Percentiles rank a stretch among this genome's conserved stretches.
Conservation (phyloP, 352 stramenopile genomes). For the Pythium insidiosum region DNA sequence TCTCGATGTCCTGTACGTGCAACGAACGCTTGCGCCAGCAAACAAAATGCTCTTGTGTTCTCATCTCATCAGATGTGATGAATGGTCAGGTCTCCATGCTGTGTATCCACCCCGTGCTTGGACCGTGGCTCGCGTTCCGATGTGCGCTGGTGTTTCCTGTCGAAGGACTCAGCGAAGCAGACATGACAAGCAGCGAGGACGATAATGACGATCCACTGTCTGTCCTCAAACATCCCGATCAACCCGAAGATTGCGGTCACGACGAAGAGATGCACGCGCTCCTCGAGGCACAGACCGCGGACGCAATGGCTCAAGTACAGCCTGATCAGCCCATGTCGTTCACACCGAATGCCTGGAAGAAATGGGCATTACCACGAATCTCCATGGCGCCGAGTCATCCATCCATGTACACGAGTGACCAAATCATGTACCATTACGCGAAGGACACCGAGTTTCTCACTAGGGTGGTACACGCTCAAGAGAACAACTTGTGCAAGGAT, state of each 20-base stretch:
- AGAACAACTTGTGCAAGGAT: slow-evolving; percentile 26
- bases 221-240: slow-evolving; percentile 1
- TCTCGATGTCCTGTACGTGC: slow-evolving; percentile 36
- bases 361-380: slow-evolving; percentile 49
- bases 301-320: slow-evolving; percentile 33
- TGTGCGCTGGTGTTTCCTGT: slow-evolving; percentile 45
- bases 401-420: slow-evolving; percentile 52
- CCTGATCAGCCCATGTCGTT: slow-evolving; percentile 22
- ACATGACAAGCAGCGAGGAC: too few relatives aligned
- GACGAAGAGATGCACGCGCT: slow-evolving; percentile 26
- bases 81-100: too few relatives aligned
- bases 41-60: not conserved
- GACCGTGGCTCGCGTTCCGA: too few relatives aligned
- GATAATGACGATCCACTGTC: slow-evolving; percentile 3
- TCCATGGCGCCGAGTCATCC: slow-evolving; percentile 46
- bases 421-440: slow-evolving; percentile 71
- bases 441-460: slow-evolving; percentile 45
- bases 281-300: slow-evolving; percentile 31
- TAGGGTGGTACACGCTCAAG: slow-evolving; percentile 22
- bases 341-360: slow-evolving; percentile 37
- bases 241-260: slow-evolving; percentile 30
- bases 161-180: slow-evolving; percentile 17
- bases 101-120: slow-evolving; percentile 51
- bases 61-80: slow-evolving; percentile 49
- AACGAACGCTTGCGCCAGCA: too few relatives aligned